Base-by-base conservation (phyloP, 208 protist species). In the Leptomonas pyrrhocoris region DNA sequence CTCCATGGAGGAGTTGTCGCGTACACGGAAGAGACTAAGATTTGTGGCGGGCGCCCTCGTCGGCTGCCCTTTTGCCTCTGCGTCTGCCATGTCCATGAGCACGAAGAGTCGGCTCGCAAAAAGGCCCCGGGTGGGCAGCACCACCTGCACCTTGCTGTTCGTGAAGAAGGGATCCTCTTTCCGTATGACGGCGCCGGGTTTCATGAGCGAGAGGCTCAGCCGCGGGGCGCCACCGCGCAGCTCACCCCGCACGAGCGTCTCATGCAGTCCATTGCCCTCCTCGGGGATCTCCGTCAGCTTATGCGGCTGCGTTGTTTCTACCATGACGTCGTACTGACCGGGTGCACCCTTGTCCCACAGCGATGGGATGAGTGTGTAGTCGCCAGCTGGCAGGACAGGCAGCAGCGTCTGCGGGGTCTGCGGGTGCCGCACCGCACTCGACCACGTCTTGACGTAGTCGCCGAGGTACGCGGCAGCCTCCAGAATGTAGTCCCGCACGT, bases 301-400 rank as follows among this genome's bases (percentile, higher is more conserved):
- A 50, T 91, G 86, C 31, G 84, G 76, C 69, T 90, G 86, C 25
- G 86, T 88, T 40, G 86, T 87, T 68, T 92, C 89, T 7, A 89
- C 77, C 27, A 64, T 81, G 13, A 95, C 62, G 50, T 84, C 80
- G 73, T 82, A 95, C n/a, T 2, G 51, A 25, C 49, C 90, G 7
- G 87, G 79, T 21, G 73, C 59, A 30, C 87, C 90, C 46, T 84
- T 88, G 18, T 84, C 67, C 83, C 84, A 91, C 36, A 87, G 68
- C 15, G 81, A 86, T 0, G 81, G 84, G n/a, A 92, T 80, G 31
- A 94, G 56, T 6, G 83, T 88, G 74, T 94, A 94, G 25, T 91
- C 80, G 31, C 89, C 89, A 9, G 83, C 81, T 13, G 89, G 89
- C 21, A 94, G 75, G 9, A 86, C 81, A 9, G 84, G 77, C 27